phyloP scores from a whole-genome alignment of 805 yeast species.

The Monosporozyma aquatica region DNA sequence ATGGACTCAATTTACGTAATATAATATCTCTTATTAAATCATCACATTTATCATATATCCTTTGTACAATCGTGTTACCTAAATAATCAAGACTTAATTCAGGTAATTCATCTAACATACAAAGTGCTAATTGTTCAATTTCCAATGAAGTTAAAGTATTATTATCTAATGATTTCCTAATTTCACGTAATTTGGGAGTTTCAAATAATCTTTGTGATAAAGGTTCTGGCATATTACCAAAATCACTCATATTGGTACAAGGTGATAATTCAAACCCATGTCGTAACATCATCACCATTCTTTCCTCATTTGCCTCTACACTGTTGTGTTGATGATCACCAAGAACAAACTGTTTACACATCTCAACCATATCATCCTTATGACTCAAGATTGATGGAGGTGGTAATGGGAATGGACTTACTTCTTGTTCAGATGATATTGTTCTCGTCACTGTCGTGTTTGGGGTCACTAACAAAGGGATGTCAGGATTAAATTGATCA shows the following conservation, averaged over 20 bases:
- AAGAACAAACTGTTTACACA: neutral
- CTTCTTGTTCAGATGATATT: constrained; percentile 20
- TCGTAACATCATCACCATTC: constrained; percentile 37
- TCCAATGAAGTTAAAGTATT: constrained; percentile 49
- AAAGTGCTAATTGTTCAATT: constrained; percentile 71
- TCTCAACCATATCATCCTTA: neutral
- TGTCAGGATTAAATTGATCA: constrained; percentile 5
- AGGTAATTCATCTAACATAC: constrained; percentile 83
- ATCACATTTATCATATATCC: constrained; percentile 65
- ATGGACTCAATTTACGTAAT: constrained; percentile 68
- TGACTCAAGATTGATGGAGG: constrained; percentile 21
- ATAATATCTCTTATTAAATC: constrained; percentile 68
- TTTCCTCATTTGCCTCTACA: neutral
- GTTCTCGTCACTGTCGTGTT: neutral
- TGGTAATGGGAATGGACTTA: constrained; percentile 29
- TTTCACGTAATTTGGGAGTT: constrained; percentile 80
- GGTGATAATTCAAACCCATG: constrained; percentile 37
- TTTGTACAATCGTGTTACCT: constrained; percentile 96
- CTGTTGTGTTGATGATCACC: too few relatives aligned
- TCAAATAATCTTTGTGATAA: constrained; percentile 65
- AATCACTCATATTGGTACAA: constrained; percentile 38
- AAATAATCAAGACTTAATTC: constrained; percentile 86
- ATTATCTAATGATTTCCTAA: constrained; percentile 63
- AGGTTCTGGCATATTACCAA: constrained; percentile 76
- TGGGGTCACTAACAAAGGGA: neutral